A percentile compares a stretch with the other conserved stretches of the same genome.
Evolutionary conservation across 352 stramenopile genomes (phyloP).

Genomic region (Phytophthora foliorum): DNA sequence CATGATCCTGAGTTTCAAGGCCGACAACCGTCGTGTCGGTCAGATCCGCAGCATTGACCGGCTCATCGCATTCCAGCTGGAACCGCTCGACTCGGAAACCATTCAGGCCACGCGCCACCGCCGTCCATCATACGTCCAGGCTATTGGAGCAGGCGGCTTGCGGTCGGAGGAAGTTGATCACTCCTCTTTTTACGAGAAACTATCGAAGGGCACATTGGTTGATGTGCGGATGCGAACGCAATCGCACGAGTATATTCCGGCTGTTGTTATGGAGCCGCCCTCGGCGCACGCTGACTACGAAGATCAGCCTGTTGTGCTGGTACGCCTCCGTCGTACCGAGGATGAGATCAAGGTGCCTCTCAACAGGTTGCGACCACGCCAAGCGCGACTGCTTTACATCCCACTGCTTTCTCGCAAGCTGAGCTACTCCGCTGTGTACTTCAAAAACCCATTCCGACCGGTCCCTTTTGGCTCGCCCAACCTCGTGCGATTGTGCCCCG

Average conservation of each 20-base stretch:
- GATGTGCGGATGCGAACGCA: conserved; percentile 78
- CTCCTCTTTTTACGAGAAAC: conserved; percentile 62
- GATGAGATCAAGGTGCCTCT: conserved; percentile 81
- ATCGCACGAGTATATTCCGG: conserved; percentile 79
- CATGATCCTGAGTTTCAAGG: conserved; percentile 91
- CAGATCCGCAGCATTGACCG: conserved; percentile 91
- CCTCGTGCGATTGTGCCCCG: conserved; percentile 87
- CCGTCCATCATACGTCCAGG: conserved; percentile 76
- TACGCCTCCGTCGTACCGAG: conserved; percentile 74
- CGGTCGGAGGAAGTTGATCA: conserved; percentile 58
- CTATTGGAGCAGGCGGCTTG: conserved; percentile 27
- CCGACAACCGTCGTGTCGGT: conserved; percentile 82
- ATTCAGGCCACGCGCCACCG: conserved; percentile 79
- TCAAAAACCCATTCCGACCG: conserved; percentile 90
- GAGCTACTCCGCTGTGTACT: conserved; percentile 90
- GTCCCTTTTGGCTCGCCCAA: conserved; percentile 89
- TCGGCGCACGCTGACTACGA: conserved; percentile 46
- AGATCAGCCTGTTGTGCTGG: conserved; percentile 58
- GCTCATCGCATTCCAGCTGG: conserved; percentile 88
- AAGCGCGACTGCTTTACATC: conserved; percentile 82
- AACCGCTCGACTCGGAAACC: conserved; percentile 73
- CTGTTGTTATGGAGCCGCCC: conserved; percentile 62
- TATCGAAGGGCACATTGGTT: conserved; percentile 71
- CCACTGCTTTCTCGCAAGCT: conserved; percentile 87
- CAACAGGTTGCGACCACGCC: conserved; percentile 70